A percentile compares a stretch with the other conserved stretches of the same genome.
Conservation (phyloP, 1,139 yeast species). For the Kluyveromyces sp. region DNA sequence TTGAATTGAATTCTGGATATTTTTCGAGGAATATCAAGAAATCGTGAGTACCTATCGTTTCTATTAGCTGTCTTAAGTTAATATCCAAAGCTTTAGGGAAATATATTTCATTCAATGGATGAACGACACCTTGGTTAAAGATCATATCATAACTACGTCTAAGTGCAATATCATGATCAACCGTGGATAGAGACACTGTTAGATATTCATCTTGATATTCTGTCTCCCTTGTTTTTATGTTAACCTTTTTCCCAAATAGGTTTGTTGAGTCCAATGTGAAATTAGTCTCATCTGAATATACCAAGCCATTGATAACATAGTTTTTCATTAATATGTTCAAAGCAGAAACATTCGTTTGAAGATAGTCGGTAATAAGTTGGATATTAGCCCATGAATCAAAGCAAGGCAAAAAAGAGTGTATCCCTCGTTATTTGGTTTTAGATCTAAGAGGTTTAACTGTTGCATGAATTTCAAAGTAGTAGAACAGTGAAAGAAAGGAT, state of each 20-base stretch:
- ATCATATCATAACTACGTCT: constrained; percentile 55
- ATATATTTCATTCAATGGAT: constrained; percentile 50
- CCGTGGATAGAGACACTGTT: constrained; percentile 17
- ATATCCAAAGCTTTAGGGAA: constrained; percentile 54
- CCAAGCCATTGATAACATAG: constrained; percentile 51
- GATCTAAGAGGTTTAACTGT: constrained; percentile 40
- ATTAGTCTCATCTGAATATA: constrained; percentile 57
- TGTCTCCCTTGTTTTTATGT: constrained; percentile 8
- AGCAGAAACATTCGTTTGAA: constrained; percentile 45
- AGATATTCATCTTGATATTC: constrained; percentile 2
- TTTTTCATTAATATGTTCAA: constrained; percentile 48
- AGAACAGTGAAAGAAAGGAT: constrained; percentile 48
- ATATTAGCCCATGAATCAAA: constrained; percentile 64
- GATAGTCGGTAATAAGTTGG: constrained; percentile 54
- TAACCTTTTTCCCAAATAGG: constrained; percentile 31
- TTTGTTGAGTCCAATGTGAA: constrained; percentile 27
- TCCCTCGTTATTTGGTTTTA: constrained; percentile 44
- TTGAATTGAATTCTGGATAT: constrained; percentile 20
- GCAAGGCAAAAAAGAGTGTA: constrained; percentile 74
- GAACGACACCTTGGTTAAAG: constrained; percentile 81
- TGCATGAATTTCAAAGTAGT: constrained; percentile 44
- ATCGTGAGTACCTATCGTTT: constrained; percentile 37
- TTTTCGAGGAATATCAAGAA: constrained; percentile 44
- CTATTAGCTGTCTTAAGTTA: constrained; percentile 49
- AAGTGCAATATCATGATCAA: constrained; percentile 27